phyloP scores from a whole-genome alignment of 1,139 yeast species.

The Lodderomyces oxycetoniae region DNA sequence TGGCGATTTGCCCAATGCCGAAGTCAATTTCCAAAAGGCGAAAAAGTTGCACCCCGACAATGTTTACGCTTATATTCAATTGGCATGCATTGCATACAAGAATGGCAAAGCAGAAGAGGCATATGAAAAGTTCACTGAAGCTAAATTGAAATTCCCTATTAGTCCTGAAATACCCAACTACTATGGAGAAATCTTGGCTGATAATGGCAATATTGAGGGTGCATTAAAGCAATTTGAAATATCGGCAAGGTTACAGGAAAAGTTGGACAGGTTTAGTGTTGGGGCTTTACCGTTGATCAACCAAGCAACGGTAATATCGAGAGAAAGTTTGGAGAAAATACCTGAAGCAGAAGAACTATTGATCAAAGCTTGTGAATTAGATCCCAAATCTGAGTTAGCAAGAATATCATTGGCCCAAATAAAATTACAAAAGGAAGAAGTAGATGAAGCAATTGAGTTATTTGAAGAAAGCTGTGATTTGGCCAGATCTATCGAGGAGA shows the following conservation, averaged over 20 bases:
- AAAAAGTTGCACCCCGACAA: slow-evolving; percentile 69
- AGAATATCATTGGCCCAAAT: slow-evolving; percentile 87
- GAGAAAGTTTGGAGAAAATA: slow-evolving; percentile 51
- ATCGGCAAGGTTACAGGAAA: slow-evolving; percentile 78
- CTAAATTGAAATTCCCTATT: slow-evolving; percentile 75
- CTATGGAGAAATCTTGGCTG: slow-evolving; percentile 90
- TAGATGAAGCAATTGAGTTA: slow-evolving; percentile 74
- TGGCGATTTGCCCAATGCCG: slow-evolving; percentile 70
- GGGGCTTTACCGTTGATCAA: slow-evolving; percentile 90
- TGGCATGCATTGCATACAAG: slow-evolving; percentile 89
- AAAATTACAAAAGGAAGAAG: slow-evolving; percentile 75
- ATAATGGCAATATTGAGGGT: slow-evolving; percentile 63
- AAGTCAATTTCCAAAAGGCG: slow-evolving; percentile 71
- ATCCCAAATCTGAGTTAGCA: slow-evolving; percentile 86
- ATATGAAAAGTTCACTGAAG: slow-evolving; percentile 64
- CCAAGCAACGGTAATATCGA: slow-evolving; percentile 73
- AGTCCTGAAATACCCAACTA: slow-evolving; percentile 92
- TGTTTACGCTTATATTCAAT: slow-evolving; percentile 83
- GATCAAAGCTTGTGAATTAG: slow-evolving; percentile 73
- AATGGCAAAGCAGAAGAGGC: slow-evolving; percentile 61
- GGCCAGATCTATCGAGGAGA: slow-evolving; percentile 82
- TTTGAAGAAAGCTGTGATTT: slow-evolving; percentile 80
- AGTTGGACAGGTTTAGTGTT: slow-evolving; percentile 54
- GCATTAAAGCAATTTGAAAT: slow-evolving; percentile 84
- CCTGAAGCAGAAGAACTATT: slow-evolving; percentile 65